Evolutionary conservation across 208 protist species (phyloP).

Genomic region (Leptomonas pyrrhocoris): DNA sequence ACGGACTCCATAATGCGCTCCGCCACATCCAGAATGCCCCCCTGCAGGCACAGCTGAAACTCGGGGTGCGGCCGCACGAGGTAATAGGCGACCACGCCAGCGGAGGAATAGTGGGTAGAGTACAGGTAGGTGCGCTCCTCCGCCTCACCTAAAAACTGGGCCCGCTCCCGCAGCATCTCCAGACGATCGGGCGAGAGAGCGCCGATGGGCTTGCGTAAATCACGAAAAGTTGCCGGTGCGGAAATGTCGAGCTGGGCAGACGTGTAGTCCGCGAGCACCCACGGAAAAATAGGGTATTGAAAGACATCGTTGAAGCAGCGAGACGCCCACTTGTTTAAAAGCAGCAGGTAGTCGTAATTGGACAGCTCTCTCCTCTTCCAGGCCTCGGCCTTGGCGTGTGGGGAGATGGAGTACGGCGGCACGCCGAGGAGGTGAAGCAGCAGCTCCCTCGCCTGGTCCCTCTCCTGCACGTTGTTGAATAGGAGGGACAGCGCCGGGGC

Average conservation of each 20-base stretch:
- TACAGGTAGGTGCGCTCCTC: constrained; percentile 80
- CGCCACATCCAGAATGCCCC: constrained; percentile 90
- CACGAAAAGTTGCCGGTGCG: constrained; percentile 68
- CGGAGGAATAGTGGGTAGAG: constrained; percentile 96
- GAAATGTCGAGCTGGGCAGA: constrained; percentile 61
- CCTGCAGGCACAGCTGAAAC: constrained; percentile 88
- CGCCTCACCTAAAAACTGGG: constrained; percentile 35
- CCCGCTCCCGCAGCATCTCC: constrained; percentile 51
- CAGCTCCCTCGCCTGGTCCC: constrained; percentile 29
- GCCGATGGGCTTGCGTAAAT: constrained; percentile 94
- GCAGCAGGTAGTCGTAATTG: constrained; percentile 65
- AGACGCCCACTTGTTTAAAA: constrained; percentile 57
- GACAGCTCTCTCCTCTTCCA: constrained; percentile 46
- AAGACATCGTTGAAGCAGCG: constrained; percentile 54
- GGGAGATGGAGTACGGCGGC: constrained; percentile 20
- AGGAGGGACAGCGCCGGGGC: constrained; percentile 38
- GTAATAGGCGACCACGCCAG: constrained; percentile 95
- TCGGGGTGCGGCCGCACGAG: constrained; percentile 88
- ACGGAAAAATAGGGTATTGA: constrained; percentile 94
- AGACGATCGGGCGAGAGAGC: constrained; percentile 82
- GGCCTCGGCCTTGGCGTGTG: constrained; percentile 14
- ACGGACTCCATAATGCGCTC: constrained; percentile 94
- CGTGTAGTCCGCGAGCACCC: constrained; percentile 92
- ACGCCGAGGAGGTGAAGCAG: constrained; percentile 22
- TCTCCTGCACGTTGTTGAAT: constrained; percentile 33